Evolutionary conservation across 768 basidiomycete genomes (phyloP).

Genomic region (Panaeolus papilionaceus): DNA sequence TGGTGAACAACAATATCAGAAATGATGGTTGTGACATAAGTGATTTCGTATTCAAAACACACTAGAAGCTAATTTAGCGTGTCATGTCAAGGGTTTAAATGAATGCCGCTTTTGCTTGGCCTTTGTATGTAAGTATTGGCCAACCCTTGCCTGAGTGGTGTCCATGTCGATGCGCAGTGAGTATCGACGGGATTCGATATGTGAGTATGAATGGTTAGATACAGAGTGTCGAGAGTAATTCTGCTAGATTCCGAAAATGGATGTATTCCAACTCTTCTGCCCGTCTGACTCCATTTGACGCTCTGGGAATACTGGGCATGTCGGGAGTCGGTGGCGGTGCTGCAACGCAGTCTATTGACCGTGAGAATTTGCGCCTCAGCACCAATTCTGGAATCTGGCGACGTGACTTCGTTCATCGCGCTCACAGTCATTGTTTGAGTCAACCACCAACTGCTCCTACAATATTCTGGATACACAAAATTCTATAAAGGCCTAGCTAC

Average conservation of each 20-base stretch:
- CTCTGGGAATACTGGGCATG: too few relatives aligned
- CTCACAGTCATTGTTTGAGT: not conserved
- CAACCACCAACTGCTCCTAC: not conserved
- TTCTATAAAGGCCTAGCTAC: not conserved
- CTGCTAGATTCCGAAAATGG: too few relatives aligned
- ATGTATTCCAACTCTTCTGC: too few relatives aligned
- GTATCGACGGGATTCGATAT: too few relatives aligned
- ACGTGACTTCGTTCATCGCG: not conserved
- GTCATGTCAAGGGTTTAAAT: not conserved
- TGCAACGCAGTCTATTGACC: not conserved
- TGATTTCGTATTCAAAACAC: not conserved
- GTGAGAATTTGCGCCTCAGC: constrained; percentile 3
- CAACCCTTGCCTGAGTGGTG: too few relatives aligned
- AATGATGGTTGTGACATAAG: not conserved
- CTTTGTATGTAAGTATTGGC: too few relatives aligned
- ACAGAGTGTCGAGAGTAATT: too few relatives aligned
- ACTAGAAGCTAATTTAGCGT: constrained; percentile 4
- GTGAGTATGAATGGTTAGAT: too few relatives aligned
- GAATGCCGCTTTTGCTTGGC: too few relatives aligned
- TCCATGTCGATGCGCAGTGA: too few relatives aligned
- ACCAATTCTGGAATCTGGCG: not conserved
- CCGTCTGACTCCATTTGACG: too few relatives aligned
- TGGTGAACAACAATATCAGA: not conserved
- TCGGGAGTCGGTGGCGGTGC: not conserved
- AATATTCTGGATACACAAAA: not conserved